Base-by-base conservation (phyloP, 495 filamentous ascomycete species). In the Tuber magnatum region DNA sequence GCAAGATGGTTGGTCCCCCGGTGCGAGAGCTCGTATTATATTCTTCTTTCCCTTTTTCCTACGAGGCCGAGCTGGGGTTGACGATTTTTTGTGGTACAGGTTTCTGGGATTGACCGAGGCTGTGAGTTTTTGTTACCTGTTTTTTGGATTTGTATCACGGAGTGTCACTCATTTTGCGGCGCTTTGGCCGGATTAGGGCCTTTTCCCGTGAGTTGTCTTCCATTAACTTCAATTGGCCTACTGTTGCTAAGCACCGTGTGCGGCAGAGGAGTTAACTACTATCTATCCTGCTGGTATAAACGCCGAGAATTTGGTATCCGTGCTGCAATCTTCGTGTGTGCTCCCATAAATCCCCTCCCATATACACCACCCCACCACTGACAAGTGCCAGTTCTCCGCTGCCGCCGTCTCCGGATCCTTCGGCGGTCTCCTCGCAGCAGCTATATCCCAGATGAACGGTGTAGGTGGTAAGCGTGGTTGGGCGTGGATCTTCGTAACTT, bases 271-370 rank as follows among this genome's bases (percentile, higher is more conserved):
- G 89, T 97, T 9, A 93, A 92, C 80, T 97, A 94, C 82, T 96
- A 94, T 82, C 86, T 97, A 2, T 92, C 91, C 0, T 94, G 92
- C 83, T 95, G 93, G 90, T 97, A 96, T 81, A 92, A 89, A 81
- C 89, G 94, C 12, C 87, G 86, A 61, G 93, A 97, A 75, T 91
- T 96, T 71, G 93, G 93, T 48, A 86, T 92, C 24, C 86, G 89
- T 22, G 88, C 89, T 80, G 94, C 94, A 48, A 92, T 97, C 72
- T 97, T 98, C 86, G 78, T 81, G 71, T 41, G 78, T 70, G n/a
- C 8, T 68, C 6, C 0, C 9, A 20, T 38, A 16, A 22, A n/a
- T 70, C 41, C n/a, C 10, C n/a, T n/a, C 4, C 22, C 28, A 6
- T 5, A 12, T 28, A 44, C 8, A 68, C 38, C 28, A 40, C 40